Conservation (phyloP, 2,329 filamentous ascomycete genomes). For the Plenodomus lindquistii region DNA sequence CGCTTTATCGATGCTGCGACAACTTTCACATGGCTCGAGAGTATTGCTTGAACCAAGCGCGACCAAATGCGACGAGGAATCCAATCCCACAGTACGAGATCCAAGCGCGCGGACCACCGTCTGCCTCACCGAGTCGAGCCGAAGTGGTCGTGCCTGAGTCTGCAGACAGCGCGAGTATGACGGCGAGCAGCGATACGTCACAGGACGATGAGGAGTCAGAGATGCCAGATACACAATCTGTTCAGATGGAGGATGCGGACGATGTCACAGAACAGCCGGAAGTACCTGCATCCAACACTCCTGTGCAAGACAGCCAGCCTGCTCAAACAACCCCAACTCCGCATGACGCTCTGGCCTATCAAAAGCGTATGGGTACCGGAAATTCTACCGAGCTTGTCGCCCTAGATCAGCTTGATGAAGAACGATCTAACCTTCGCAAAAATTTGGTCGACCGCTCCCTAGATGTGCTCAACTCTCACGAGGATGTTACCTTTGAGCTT, state of each 20-base stretch:
- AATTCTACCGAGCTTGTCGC: conserved; percentile 55
- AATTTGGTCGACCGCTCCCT: conserved; percentile 87
- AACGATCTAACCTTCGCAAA: conserved; percentile 71
- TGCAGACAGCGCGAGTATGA: conserved; percentile 30
- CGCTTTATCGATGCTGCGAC: conserved; percentile 80
- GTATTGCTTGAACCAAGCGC: conserved; percentile 71
- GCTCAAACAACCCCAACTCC: conserved; percentile 13
- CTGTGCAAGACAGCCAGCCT: conserved; percentile 21
- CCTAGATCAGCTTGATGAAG: conserved; percentile 77
- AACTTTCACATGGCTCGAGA: conserved; percentile 63
- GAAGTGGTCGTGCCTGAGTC: conserved; percentile 40
- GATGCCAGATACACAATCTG: conserved; percentile 37
- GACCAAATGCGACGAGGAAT: conserved; percentile 64
- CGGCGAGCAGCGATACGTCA: conserved; percentile 27
- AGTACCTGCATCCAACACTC: conserved; percentile 15
- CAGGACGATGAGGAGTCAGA: conserved; percentile 29
- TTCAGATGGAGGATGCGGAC: conserved; percentile 46
- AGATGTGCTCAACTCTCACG: conserved; percentile 85
- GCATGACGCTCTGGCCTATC: conserved; percentile 37
- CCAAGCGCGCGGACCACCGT: conserved; percentile 33
- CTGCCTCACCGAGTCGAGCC: conserved; percentile 36
- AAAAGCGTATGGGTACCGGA: conserved; percentile 36
- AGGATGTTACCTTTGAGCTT: conserved; percentile 86
- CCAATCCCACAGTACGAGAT: conserved; percentile 62
- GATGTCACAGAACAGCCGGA: conserved; percentile 16